Evolutionary conservation across 106 monocot species (phyloP).

Genomic region (Ottelia alismoides): DNA sequence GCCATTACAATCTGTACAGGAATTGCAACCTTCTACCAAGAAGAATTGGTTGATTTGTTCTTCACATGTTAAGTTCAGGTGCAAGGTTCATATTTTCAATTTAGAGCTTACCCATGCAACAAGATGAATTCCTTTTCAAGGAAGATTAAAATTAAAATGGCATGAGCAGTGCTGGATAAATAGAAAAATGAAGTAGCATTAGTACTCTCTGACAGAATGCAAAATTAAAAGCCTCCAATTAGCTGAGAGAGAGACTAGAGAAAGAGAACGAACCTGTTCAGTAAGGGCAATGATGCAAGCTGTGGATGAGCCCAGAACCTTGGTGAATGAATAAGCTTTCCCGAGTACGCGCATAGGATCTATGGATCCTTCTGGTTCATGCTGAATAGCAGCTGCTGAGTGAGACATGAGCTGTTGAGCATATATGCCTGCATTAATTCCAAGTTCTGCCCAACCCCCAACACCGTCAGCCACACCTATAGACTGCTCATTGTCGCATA

Average conservation of each 20-base stretch:
- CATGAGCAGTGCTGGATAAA: too few species aligned
- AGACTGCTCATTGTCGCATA: conserved; percentile 52
- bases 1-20: too few species aligned
- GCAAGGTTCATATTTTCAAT: too few species aligned
- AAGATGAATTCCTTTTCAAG: too few species aligned
- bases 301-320: conserved; percentile 74
- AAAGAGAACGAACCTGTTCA: conserved; percentile 40
- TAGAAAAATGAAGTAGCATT: too few species aligned
- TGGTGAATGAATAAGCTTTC: conserved; percentile 66
- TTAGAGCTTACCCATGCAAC: too few species aligned
- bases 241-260: neutral
- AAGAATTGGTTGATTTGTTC: too few species aligned
- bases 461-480: conserved; percentile 81
- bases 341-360: conserved; percentile 72
- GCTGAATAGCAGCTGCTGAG: conserved; percentile 52
- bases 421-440: conserved; percentile 69
- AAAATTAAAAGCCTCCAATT: too few species aligned
- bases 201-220: too few species aligned
- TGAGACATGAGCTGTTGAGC: conserved; percentile 77
- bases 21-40: too few species aligned
- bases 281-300: conserved; percentile 83
- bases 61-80: too few species aligned
- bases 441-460: conserved; percentile 86
- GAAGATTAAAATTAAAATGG: too few species aligned
- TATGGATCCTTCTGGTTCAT: conserved; percentile 67